Evolutionary conservation across 352 stramenopile species (phyloP).

Genomic region (Phytophthora chlamydospora): DNA sequence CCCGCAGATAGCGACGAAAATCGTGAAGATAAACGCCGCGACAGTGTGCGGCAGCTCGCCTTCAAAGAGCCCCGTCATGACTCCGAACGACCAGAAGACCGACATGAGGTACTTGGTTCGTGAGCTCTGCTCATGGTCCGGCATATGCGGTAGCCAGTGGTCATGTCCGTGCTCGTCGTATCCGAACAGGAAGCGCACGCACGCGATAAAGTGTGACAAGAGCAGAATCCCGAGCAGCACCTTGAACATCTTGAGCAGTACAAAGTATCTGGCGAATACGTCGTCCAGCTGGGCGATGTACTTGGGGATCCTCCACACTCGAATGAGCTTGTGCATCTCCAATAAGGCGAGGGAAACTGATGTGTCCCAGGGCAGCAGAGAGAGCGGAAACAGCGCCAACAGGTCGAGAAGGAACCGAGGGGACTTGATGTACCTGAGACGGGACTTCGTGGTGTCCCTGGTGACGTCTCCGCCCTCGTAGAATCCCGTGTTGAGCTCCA

Average conservation of each 20-base stretch:
- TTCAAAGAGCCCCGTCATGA: slow-evolving; percentile 72
- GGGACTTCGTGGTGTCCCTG: slow-evolving; percentile 51
- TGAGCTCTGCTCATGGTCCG: slow-evolving; percentile 15
- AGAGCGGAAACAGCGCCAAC: slow-evolving; percentile 51
- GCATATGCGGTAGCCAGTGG: slow-evolving; percentile 53
- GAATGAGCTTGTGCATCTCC: slow-evolving; percentile 69
- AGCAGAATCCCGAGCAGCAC: slow-evolving; percentile 54
- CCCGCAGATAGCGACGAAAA: slow-evolving; percentile 65
- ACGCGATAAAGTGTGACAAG: slow-evolving; percentile 65
- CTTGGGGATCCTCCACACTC: slow-evolving; percentile 54
- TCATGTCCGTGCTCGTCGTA: slow-evolving; percentile 52
- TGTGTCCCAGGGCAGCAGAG: slow-evolving; percentile 29
- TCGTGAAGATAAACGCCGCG: slow-evolving; percentile 63
- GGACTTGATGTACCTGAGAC: slow-evolving; percentile 62
- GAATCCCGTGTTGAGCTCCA: slow-evolving; percentile 74
- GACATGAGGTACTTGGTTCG: slow-evolving; percentile 61
- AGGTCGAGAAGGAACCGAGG: slow-evolving; percentile 56
- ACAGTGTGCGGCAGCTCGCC: slow-evolving; percentile 58
- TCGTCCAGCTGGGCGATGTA: slow-evolving; percentile 63
- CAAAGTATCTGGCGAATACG: slow-evolving; percentile 62
- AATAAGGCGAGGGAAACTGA: slow-evolving; percentile 44
- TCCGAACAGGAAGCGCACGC: slow-evolving; percentile 60
- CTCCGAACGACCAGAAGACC: slow-evolving; percentile 65
- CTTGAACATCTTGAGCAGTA: slow-evolving; percentile 73
- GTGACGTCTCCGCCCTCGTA: slow-evolving; percentile 73